Evolutionary conservation across 352 stramenopile species (phyloP).

Genomic region (Phytopythium vexans): DNA sequence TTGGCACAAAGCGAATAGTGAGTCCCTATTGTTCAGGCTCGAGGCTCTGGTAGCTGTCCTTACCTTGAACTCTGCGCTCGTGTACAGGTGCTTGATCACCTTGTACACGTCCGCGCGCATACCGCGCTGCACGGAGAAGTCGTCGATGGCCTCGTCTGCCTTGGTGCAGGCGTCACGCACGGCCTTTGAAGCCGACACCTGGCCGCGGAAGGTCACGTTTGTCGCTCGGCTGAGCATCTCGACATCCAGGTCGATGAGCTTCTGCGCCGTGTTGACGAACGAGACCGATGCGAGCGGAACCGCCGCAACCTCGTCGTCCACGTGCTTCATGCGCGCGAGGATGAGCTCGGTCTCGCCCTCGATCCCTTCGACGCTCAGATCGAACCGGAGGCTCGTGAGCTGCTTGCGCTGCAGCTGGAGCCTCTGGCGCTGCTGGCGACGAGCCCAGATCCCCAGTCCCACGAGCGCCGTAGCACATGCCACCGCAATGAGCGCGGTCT

Average conservation of each 20-base stretch:
- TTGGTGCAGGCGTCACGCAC: slow-evolving; percentile 81
- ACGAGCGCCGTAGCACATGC: slow-evolving; percentile 42
- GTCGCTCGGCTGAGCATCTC: slow-evolving; percentile 82
- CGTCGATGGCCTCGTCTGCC: slow-evolving; percentile 75
- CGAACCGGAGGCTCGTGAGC: slow-evolving; percentile 67
- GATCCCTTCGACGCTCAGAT: slow-evolving; percentile 73
- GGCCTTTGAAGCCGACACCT: slow-evolving; percentile 61
- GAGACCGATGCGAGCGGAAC: slow-evolving; percentile 33
- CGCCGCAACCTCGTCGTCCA: slow-evolving; percentile 68
- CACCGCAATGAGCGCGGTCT: slow-evolving; percentile 49
- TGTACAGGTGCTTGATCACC: slow-evolving; percentile 51
- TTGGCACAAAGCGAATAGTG: neutral
- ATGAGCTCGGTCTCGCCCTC: slow-evolving; percentile 63
- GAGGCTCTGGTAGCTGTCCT: neutral
- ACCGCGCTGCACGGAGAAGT: slow-evolving; percentile 68
- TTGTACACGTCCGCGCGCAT: slow-evolving; percentile 88
- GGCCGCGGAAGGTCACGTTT: slow-evolving; percentile 84
- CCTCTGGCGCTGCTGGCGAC: slow-evolving; percentile 41
- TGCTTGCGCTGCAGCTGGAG: slow-evolving; percentile 39
- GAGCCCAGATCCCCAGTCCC: slow-evolving; percentile 47
- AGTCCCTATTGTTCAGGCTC: neutral
- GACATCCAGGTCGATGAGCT: slow-evolving; percentile 77
- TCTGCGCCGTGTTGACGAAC: slow-evolving; percentile 73
- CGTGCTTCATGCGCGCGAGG: slow-evolving; percentile 58
- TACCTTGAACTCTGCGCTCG: slow-evolving; percentile 44